Evolutionary conservation across 768 basidiomycete genomes (phyloP).

Genomic region (Calocera cornea): DNA sequence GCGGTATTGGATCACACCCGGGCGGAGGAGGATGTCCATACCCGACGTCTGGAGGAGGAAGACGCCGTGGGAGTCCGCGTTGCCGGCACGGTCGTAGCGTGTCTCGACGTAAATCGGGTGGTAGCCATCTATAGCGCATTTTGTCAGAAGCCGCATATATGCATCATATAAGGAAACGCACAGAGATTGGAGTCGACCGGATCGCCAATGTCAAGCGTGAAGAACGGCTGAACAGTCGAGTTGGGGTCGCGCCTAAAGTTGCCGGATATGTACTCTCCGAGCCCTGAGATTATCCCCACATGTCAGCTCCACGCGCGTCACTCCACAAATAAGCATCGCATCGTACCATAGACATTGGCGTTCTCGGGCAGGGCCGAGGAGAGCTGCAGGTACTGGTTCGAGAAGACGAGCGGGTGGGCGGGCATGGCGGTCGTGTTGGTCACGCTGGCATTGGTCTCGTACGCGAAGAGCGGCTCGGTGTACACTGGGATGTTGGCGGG

Average conservation of each 20-base stretch:
- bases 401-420: constrained; percentile 52
- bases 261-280: constrained; percentile 3
- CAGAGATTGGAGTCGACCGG: constrained; percentile 9
- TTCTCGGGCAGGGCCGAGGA: constrained; percentile 45
- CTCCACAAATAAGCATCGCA: constrained; percentile 6
- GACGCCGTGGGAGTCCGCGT: constrained; percentile 54
- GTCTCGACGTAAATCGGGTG: constrained; percentile 66
- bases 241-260: constrained; percentile 9
- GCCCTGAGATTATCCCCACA: not conserved
- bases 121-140: constrained; percentile 32
- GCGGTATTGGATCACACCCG: constrained; percentile 44
- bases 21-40: constrained; percentile 44
- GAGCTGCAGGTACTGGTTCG: constrained; percentile 62
- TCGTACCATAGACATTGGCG: constrained; percentile 55
- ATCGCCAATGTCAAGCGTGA: constrained; percentile 7
- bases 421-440: constrained; percentile 18
- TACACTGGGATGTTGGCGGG: constrained; percentile 17
- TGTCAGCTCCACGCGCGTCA: not conserved
- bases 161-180: not conserved
- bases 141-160: not conserved
- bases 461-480: constrained; percentile 10
- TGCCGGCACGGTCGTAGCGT: constrained; percentile 21
- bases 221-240: constrained; percentile 10
- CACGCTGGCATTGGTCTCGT: constrained; percentile 14
- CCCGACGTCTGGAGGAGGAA: constrained; percentile 58